Base-by-base conservation (phyloP, 306 rosid genomes). In the Pyrus pyrifolia region DNA sequence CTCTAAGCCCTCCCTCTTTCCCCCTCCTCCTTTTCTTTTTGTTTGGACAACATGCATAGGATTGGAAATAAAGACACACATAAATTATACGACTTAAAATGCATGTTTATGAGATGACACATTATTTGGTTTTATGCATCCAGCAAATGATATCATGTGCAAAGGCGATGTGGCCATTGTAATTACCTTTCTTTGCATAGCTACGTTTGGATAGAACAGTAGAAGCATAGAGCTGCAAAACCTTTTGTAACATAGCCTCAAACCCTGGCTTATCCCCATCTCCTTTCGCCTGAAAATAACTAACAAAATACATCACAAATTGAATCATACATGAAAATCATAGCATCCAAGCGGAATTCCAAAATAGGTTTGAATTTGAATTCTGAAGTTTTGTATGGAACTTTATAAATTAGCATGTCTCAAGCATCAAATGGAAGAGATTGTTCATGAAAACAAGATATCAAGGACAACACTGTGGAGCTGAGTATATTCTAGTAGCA, bases 201-300 rank as follows among this genome's bases (percentile, higher is more conserved):
- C 86, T 91, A 58, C 98, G 91, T 74, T 85, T 94, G 17, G 95
- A 90, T 78, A 94, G 98, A 89, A 87, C 88, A 51, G 35, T 88
- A 68, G 97, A 89, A 80, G 98, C 98, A 79, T 92, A 92, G 33
- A 90, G 92, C 82, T 92, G 98, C 86, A 94, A 85, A 75, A 94
- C 97, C 87, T 94, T 94, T 82, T 86, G 97, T 81, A 94, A 57
- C 97, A 94, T 94, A 73, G 98, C 97, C 93, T 87, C 97, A 51
- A 94, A 82, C 71, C 98, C 98, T 12, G 98, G 98, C 88, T 90
- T 94, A 84, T 94, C 98, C 44, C 88, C 97, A 79, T 94, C 97
- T 90, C 84, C 97, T 81, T 92, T 92, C 63, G 95, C 97, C 97
- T 90, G 87, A 58, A 84, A 80, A 80, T 75, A 62, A 87, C 49